phyloP scores from a whole-genome alignment of 345 rosid genomes.

The Psidium guajava region DNA sequence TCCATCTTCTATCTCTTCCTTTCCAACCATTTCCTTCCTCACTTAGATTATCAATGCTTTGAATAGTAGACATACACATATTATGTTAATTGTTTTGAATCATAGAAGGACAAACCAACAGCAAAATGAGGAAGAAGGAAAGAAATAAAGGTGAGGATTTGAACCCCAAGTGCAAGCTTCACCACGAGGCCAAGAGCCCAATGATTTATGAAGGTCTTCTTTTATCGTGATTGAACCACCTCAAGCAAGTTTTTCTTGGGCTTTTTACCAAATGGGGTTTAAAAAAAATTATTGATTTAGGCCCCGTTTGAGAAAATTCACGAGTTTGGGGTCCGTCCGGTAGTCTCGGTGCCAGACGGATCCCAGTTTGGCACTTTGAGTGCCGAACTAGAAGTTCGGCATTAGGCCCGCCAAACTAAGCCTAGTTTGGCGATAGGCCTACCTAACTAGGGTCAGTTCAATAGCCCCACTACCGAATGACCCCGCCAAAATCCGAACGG shows the following conservation, averaged over 20 bases:
- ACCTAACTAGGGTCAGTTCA: no score
- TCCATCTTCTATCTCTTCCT: neutral
- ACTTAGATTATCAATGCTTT: neutral
- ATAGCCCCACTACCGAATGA: no score
- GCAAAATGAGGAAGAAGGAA: neutral
- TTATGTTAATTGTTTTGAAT: neutral
- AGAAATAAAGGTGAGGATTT: neutral
- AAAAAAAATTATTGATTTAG: no score
- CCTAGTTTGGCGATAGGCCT: no score
- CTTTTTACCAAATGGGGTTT: no score
- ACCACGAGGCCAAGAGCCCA: neutral
- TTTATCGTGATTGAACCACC: neutral
- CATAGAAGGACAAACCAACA: neutral
- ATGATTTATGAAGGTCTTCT: neutral
- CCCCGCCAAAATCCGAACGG: no score
- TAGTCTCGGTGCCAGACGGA: no score
- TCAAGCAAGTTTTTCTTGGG: neutral
- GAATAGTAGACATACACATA: neutral
- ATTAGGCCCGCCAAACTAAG: no score
- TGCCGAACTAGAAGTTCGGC: no score
- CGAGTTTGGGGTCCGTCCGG: no score
- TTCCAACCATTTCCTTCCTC: neutral
- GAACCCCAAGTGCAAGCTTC: neutral
- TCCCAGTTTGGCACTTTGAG: no score
- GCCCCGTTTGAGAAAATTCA: no score